Conservation (phyloP, 148 eudicot genomes). For the Amaranthus hypochondriacus region DNA sequence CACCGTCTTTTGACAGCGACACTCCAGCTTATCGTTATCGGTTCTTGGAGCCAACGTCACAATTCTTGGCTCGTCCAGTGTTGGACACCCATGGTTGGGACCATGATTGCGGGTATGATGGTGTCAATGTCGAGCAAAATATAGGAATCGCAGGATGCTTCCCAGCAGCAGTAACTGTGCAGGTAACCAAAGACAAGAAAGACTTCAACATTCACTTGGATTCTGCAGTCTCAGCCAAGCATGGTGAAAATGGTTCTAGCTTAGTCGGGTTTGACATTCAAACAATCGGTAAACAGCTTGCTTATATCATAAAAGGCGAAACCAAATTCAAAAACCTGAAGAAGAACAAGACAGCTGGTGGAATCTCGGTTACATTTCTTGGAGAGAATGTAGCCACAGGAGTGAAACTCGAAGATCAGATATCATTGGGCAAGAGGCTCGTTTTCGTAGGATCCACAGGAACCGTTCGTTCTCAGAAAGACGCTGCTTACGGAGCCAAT, state of each 20-base stretch:
- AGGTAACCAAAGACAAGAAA: slow-evolving; percentile 85
- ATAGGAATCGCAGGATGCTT: slow-evolving; percentile 59
- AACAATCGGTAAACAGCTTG: slow-evolving; percentile 73
- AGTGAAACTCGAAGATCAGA: slow-evolving; percentile 75
- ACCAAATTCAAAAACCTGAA: slow-evolving; percentile 62
- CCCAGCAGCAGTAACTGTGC: slow-evolving; percentile 63
- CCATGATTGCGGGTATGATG: slow-evolving; percentile 99
- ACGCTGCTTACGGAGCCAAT: slow-evolving; percentile 68
- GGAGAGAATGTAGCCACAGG: slow-evolving; percentile 86
- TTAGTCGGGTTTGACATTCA: slow-evolving; percentile 88
- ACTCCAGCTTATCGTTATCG: slow-evolving; percentile 83
- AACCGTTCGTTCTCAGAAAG: slow-evolving; percentile 49
- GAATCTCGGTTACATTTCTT: slow-evolving; percentile 63
- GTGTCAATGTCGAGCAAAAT: slow-evolving; percentile 82
- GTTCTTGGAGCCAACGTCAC: slow-evolving; percentile 88
- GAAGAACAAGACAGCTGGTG: slow-evolving; percentile 76
- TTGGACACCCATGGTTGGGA: slow-evolving; percentile 97
- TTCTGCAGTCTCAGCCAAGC: slow-evolving; percentile 77
- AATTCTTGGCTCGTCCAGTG: slow-evolving; percentile 85
- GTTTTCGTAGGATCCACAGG: slow-evolving; percentile 62
- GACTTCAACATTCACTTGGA: slow-evolving; percentile 80
- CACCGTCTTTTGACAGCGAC: slow-evolving; percentile 88
- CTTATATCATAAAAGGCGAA: slow-evolving; percentile 71
- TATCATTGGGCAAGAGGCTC: slow-evolving; percentile 60
- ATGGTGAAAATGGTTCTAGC: slow-evolving; percentile 70